Conservation (phyloP, 2,329 filamentous ascomycete species). For the Sclerotinia trifoliorum region DNA sequence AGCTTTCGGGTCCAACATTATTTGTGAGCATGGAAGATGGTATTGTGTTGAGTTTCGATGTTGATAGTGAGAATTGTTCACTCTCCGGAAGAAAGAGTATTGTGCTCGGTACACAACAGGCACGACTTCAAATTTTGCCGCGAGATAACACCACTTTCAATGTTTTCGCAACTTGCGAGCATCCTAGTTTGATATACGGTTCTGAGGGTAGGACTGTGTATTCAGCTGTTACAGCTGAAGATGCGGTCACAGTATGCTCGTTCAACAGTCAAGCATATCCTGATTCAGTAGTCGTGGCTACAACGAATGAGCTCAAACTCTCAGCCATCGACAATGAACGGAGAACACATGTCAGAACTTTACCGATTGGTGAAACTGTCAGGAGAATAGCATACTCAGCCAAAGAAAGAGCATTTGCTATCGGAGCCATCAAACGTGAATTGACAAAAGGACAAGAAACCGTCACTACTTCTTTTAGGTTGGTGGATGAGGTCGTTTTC, state of each 20-base stretch:
- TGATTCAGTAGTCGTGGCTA: slow-evolving; percentile 76
- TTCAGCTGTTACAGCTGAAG: slow-evolving; percentile 88
- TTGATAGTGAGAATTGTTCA: slow-evolving; percentile 59
- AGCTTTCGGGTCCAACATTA: slow-evolving; percentile 63
- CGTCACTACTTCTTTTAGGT: slow-evolving; percentile 75
- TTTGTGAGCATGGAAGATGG: slow-evolving; percentile 92
- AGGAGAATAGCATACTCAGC: slow-evolving; percentile 84
- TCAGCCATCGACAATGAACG: slow-evolving; percentile 78
- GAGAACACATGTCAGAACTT: slow-evolving; percentile 81
- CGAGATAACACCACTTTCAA: slow-evolving; percentile 66
- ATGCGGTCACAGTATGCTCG: slow-evolving; percentile 75
- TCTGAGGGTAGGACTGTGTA: slow-evolving; percentile 85
- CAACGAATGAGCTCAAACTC: slow-evolving; percentile 72
- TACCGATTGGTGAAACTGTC: slow-evolving; percentile 78
- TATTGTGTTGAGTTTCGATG: slow-evolving; percentile 78
- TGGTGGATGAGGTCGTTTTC: slow-evolving; percentile 90
- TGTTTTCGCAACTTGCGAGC: slow-evolving; percentile 91
- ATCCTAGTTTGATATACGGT: slow-evolving; percentile 90
- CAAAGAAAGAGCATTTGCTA: slow-evolving; percentile 74
- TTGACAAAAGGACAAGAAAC: slow-evolving; percentile 70
- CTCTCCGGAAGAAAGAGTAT: slow-evolving; percentile 76
- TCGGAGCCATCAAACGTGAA: slow-evolving; percentile 79
- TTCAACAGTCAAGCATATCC: slow-evolving; percentile 83
- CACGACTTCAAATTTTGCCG: slow-evolving; percentile 76
- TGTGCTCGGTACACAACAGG: slow-evolving; percentile 80